Conservation (phyloP, 306 rosid species). For the Mimosa pudica region DNA sequence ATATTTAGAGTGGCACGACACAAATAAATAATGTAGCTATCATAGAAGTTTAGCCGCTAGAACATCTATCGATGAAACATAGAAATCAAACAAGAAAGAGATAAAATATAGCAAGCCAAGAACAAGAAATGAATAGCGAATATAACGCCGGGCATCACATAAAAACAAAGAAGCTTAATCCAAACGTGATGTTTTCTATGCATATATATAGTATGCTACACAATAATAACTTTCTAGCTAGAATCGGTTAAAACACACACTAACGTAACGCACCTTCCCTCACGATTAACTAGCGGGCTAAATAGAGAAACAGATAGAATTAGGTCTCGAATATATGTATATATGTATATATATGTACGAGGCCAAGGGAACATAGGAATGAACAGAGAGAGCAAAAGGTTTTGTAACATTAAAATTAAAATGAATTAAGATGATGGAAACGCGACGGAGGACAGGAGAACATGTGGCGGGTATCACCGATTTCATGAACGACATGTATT, state of each 20-base stretch:
- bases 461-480: slow-evolving; percentile 70
- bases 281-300: not conserved
- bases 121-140: not conserved
- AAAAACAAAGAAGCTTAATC: not conserved
- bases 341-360: slow-evolving; percentile 31
- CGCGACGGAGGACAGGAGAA: slow-evolving; percentile 28
- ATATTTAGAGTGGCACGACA: not conserved
- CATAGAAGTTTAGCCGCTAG: not conserved
- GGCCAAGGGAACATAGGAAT: not conserved
- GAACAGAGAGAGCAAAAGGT: slow-evolving; percentile 44
- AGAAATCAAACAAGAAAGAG: not conserved
- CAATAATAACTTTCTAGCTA: not conserved
- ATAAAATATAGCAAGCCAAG: not conserved
- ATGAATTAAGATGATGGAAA: slow-evolving; percentile 30
- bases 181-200: not conserved
- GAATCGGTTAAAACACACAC: not conserved
- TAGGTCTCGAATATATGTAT: not conserved
- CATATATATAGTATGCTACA: not conserved
- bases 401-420: slow-evolving; percentile 34
- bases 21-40: not conserved
- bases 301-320: not conserved
- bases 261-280: not conserved
- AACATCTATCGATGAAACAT: not conserved
- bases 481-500: slow-evolving; percentile 88
- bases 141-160: not conserved